Base-by-base conservation (phyloP, 805 yeast species). In the Saccharomycopsis capsularis region DNA sequence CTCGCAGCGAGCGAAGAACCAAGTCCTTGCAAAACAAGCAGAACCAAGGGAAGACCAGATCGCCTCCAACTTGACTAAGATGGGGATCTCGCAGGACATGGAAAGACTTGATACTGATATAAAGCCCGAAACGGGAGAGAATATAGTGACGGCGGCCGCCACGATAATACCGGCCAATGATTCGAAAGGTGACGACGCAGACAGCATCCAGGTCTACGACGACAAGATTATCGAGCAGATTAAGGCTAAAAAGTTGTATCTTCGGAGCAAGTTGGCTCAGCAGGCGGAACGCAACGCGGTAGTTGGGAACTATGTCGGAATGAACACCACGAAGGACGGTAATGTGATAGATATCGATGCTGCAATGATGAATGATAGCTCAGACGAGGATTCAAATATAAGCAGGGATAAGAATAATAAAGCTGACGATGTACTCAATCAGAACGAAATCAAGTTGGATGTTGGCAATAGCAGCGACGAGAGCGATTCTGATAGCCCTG, bases 171-270 rank as follows among this genome's bases (percentile, higher is more conserved):
- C n/a, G n/a, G n/a, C n/a, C n/a, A n/a, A n/a, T n/a, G n/a, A n/a
- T n/a, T n/a, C n/a, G n/a, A n/a, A n/a, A n/a, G n/a, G n/a, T n/a
- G n/a, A n/a, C n/a, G n/a, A n/a, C n/a, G n/a, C n/a, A n/a, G n/a
- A n/a, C n/a, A n/a, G n/a, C n/a, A n/a, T n/a, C n/a, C n/a, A 32
- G 21, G 23, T 47, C 4, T 47, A 34, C 25, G 41, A 47, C 18
- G 50, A 47, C 22, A 29, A 16, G 4, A 22, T 15, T 4, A 47
- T 47, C 25, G 50, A 30, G 24, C 7, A 47, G 24, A 41, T 47
- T 7, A 47, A 47, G 40, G 3, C 21, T 13, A 6, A 34, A n/a
- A 47, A 47, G 36, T 23, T 38, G 24, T 19, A 25, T 21, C 18
- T 47, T 4, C 43, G 35, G 24, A 40, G 21, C 19, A 30, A 42